phyloP scores from a whole-genome alignment of 2,329 filamentous ascomycete species.

The Nothophaeocryptopus gaeumannii region DNA sequence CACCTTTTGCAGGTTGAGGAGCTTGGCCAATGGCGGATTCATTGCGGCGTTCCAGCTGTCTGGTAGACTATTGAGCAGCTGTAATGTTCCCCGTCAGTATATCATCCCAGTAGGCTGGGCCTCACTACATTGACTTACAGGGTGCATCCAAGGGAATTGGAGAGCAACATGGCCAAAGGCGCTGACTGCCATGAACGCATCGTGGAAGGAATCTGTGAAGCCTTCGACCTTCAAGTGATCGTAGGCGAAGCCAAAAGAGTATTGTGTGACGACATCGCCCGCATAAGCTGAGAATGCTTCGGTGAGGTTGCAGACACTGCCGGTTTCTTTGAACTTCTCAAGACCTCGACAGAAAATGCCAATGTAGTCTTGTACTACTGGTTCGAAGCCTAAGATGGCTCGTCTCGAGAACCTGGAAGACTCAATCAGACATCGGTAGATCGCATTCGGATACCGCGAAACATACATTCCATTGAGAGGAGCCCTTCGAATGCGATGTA shows the following conservation, averaged over 20 bases:
- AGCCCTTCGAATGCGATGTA: constrained; percentile 16
- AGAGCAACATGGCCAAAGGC: constrained; percentile 19
- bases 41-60: constrained; percentile 19
- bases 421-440: too few relatives aligned
- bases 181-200: constrained; percentile 12
- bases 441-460: background rate
- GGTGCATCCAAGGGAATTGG: constrained; percentile 18
- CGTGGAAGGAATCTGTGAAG: constrained; percentile 18
- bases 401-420: constrained; percentile 12
- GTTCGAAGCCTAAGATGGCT: constrained; percentile 19
- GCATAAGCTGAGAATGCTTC: constrained; percentile 19
- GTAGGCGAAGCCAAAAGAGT: constrained; percentile 19
- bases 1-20: constrained; percentile 12
- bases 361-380: constrained; percentile 16
- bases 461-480: constrained; percentile 19
- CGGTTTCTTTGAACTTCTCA: constrained; percentile 13
- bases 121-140: background rate
- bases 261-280: constrained; percentile 22
- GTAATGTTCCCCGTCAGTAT: too few relatives aligned
- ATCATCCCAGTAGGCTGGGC: too few relatives aligned
- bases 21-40: constrained; percentile 6
- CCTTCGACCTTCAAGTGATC: constrained; percentile 17
- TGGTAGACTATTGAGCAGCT: constrained; percentile 11
- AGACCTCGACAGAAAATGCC: constrained; percentile 16
- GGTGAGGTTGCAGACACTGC: constrained; percentile 17